These are phyloP conservation scores for Fomitopsis palustris DNA, from an alignment of 1,284 basidiomycete species.

Conservation along the genomic window DNA sequence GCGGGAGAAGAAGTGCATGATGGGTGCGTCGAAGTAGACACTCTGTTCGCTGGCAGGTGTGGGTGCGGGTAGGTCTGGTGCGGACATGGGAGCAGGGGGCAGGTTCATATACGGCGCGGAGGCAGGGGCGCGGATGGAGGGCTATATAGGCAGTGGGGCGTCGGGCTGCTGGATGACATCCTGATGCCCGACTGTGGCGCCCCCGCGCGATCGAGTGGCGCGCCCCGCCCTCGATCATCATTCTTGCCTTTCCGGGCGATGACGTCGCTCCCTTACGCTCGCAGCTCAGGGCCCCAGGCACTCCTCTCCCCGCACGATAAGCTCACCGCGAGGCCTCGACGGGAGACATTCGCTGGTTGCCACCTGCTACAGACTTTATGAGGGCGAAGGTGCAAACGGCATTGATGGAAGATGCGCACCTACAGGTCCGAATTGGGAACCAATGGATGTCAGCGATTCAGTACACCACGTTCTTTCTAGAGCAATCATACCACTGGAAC, in stretches of 20 bases:
- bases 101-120: neutral
- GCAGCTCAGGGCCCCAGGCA: too few species aligned
- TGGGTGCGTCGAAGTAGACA: conserved; percentile 39
- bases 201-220: neutral
- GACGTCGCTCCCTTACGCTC: neutral
- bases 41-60: conserved; percentile 34
- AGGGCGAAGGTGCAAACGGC: conserved; percentile 8
- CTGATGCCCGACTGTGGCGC: neutral
- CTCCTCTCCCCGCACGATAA: too few species aligned
- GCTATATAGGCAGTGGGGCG: neutral
- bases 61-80: neutral
- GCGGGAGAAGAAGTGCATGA: conserved; percentile 25
- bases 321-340: too few species aligned
- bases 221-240: neutral
- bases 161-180: neutral
- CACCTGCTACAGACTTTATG: conserved; percentile 5
- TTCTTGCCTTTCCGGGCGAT: neutral
- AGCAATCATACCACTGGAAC: too few species aligned
- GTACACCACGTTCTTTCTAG: too few species aligned
- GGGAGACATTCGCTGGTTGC: neutral
- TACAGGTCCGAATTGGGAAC: too few species aligned
- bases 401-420: too few species aligned
- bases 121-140: neutral
- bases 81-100: neutral
- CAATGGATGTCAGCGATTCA: too few species aligned